Conservation (phyloP, 768 basidiomycete genomes). For the Agaricus bisporus region DNA sequence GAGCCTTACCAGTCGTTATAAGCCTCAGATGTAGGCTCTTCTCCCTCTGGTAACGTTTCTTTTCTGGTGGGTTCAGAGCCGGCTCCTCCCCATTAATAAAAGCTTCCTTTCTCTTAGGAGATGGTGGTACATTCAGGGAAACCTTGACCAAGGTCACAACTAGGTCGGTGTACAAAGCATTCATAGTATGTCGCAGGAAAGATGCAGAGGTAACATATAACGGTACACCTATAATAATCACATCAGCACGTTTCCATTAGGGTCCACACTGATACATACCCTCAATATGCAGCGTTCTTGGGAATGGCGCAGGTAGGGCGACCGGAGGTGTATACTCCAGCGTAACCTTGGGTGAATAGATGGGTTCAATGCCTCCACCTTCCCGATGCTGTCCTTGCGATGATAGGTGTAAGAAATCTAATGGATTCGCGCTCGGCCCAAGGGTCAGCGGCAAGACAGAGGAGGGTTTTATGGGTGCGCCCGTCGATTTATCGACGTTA, state of each 20-base stretch:
- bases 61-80: slow-evolving; percentile 12
- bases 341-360: slow-evolving; percentile 60
- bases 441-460: slow-evolving; percentile 5
- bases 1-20: slow-evolving; percentile 48
- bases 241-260: background rate
- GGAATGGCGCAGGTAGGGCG: slow-evolving; percentile 62
- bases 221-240: slow-evolving; percentile 45
- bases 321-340: slow-evolving; percentile 67
- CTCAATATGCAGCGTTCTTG: slow-evolving; percentile 63
- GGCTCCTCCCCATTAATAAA: background rate
- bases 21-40: slow-evolving; percentile 54
- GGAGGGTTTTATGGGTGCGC: slow-evolving; percentile 20
- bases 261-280: slow-evolving; percentile 33
- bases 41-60: slow-evolving; percentile 35
- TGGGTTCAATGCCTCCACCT: slow-evolving; percentile 34
- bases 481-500: slow-evolving; percentile 42
- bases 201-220: slow-evolving; percentile 67
- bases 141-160: slow-evolving; percentile 49
- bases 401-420: slow-evolving; percentile 15
- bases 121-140: slow-evolving; percentile 26
- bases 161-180: slow-evolving; percentile 66
- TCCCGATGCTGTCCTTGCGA: slow-evolving; percentile 22
- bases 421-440: slow-evolving; percentile 15
- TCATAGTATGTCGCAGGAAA: slow-evolving; percentile 68
- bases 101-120: background rate